phyloP scores from a whole-genome alignment of 2,329 filamentous ascomycete genomes.

The Apiospora saccharicola region DNA sequence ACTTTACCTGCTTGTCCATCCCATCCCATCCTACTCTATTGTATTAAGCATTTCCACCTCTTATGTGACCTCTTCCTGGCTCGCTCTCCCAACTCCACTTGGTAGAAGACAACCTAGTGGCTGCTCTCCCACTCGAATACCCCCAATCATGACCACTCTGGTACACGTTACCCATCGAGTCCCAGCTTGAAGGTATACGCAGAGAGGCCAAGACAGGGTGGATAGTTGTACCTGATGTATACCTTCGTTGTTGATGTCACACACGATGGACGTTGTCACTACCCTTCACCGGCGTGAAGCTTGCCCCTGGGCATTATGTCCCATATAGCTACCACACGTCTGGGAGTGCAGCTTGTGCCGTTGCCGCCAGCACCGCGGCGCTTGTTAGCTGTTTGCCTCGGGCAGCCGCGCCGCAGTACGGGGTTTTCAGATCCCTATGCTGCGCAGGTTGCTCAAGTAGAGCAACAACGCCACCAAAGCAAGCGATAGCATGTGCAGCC shows the following conservation, averaged over 20 bases:
- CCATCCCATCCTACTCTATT: constrained; percentile 17
- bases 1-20: constrained; percentile 27
- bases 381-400: constrained; percentile 19
- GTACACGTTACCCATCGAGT: constrained; percentile 27
- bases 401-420: constrained; percentile 10
- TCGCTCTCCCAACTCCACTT: constrained; percentile 11
- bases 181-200: constrained; percentile 11
- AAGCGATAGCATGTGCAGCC: constrained; percentile 29
- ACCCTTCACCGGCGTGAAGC: constrained; percentile 19
- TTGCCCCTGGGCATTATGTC: constrained; percentile 17
- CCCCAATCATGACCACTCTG: constrained; percentile 3
- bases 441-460: constrained; percentile 18
- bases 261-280: constrained; percentile 21
- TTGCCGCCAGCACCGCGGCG: constrained; percentile 11
- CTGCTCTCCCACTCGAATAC: constrained; percentile 18
- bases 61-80: constrained; percentile 21
- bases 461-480: constrained; percentile 10
- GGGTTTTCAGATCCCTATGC: background rate
- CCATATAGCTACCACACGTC: constrained; percentile 18
- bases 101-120: constrained; percentile 18
- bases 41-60: constrained; percentile 21
- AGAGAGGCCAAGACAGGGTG: background rate
- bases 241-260: constrained; percentile 27
- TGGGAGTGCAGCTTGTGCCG: constrained; percentile 16
- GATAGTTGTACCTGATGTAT: constrained; percentile 31